These are phyloP conservation scores for Prunus armeniaca DNA, from an alignment of 306 rosid genomes.

Conservation along the genomic window DNA sequence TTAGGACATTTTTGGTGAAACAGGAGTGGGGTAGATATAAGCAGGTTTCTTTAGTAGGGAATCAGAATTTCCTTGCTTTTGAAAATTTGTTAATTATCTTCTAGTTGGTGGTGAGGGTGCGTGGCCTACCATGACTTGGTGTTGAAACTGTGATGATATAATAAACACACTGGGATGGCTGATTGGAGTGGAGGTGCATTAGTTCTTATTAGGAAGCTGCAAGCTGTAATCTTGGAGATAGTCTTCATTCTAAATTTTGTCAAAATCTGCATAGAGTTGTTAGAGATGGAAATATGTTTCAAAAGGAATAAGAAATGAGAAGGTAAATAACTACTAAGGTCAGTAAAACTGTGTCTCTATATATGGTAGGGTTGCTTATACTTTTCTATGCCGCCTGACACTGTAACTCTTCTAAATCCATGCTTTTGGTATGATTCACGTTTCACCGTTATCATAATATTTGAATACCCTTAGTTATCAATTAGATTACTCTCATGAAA, in stretches of 20 bases:
- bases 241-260: too few species aligned
- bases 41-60: neutral
- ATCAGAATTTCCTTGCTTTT: neutral
- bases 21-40: neutral
- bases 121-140: neutral
- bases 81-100: neutral
- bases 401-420: neutral
- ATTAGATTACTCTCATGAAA: neutral
- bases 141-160: neutral
- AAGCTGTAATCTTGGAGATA: neutral
- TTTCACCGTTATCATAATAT: neutral
- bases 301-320: neutral
- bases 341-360: neutral
- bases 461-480: neutral
- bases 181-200: neutral
- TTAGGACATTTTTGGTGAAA: neutral
- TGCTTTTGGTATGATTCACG: neutral
- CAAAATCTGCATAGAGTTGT: too few species aligned
- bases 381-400: neutral
- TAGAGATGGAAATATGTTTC: neutral
- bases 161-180: neutral
- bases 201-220: neutral
- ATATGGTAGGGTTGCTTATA: neutral
- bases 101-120: neutral
- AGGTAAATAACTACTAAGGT: neutral